Conservation (phyloP, 495 filamentous ascomycete species). For the Penicillium turbatum region DNA sequence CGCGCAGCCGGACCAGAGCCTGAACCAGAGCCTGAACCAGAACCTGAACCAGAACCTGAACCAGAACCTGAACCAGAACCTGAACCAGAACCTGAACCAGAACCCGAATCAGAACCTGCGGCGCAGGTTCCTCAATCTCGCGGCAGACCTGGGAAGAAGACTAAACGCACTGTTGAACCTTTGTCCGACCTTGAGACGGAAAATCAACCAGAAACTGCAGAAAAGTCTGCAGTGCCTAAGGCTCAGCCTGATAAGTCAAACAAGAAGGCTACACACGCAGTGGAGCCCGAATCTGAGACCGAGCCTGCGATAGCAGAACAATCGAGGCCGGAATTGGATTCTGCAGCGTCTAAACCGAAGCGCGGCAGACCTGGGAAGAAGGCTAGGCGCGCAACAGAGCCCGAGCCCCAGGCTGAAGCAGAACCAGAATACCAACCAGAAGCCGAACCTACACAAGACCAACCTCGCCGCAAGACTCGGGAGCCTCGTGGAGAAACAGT, state of each 20-base stretch:
- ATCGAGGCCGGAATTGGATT: neutral
- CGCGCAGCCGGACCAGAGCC: constrained; percentile 6
- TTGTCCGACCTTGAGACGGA: constrained; percentile 3
- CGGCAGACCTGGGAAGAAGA: constrained; percentile 3
- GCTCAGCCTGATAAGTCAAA: neutral
- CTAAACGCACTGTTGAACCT: neutral
- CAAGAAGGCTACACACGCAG: neutral
- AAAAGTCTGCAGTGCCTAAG: neutral
- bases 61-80: neutral
- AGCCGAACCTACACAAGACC: constrained; percentile 17
- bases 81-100: neutral
- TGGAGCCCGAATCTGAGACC: neutral
- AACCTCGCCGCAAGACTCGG: constrained; percentile 23
- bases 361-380: constrained; percentile 8
- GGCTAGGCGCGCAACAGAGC: constrained; percentile 1
- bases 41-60: neutral
- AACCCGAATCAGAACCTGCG: constrained; percentile 6
- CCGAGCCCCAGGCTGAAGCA: constrained; percentile 5
- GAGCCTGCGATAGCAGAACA: neutral
- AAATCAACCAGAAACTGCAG: constrained; percentile 4
- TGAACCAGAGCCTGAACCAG: neutral
- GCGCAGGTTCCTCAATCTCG: neutral
- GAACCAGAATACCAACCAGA: constrained; percentile 9
- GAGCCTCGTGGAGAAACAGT: constrained; percentile 41
- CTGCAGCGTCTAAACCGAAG: neutral